Evolutionary conservation across 2,329 filamentous ascomycete species (phyloP).

Genomic region (Stemphylium lycopersici): DNA sequence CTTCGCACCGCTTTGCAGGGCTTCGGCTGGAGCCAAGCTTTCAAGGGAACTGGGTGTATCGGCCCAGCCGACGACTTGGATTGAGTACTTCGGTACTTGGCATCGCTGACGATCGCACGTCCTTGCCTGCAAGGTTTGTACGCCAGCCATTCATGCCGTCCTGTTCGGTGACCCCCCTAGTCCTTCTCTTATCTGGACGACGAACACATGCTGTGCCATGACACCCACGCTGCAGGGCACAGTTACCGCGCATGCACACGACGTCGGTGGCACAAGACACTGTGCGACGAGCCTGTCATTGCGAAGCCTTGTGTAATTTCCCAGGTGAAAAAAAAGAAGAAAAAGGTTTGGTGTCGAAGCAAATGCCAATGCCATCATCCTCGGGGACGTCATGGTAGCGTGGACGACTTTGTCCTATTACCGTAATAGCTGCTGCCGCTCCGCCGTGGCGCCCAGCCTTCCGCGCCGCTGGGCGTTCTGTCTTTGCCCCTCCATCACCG

Average conservation of each 20-base stretch:
- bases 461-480: conserved; percentile 14
- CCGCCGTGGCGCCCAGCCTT: conserved; percentile 22
- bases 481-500: background rate
- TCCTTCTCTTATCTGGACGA: conserved; percentile 25
- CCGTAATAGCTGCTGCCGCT: conserved; percentile 10
- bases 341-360: background rate
- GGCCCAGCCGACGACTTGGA: conserved; percentile 25
- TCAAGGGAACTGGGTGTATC: conserved; percentile 17
- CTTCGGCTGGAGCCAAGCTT: conserved; percentile 22
- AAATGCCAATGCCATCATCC: background rate
- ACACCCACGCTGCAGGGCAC: background rate
- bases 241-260: background rate
- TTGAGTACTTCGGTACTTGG: conserved; percentile 36
- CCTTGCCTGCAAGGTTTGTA: background rate
- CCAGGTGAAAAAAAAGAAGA: background rate
- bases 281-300: background rate
- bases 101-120: conserved; percentile 24
- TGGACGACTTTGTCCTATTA: background rate
- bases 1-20: conserved; percentile 15
- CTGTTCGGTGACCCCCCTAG: conserved; percentile 2
- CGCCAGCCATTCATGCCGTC: conserved; percentile 12
- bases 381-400: background rate
- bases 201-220: conserved; percentile 1
- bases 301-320: background rate
- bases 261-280: background rate